phyloP scores from a whole-genome alignment of 108 stramenopile species.

The Cyclotella cryptica region DNA sequence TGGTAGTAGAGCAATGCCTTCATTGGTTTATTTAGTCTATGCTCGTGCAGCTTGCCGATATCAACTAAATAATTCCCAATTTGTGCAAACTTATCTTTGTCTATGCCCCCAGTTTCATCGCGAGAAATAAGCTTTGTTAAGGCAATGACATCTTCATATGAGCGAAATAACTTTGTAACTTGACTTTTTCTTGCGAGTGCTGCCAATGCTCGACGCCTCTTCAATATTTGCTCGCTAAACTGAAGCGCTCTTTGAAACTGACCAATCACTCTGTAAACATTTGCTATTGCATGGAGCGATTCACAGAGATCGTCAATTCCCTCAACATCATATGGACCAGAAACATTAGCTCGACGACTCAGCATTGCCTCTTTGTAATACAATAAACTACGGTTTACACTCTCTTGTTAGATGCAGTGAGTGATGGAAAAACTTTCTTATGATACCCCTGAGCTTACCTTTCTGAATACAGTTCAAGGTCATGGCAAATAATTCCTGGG shows the following conservation, averaged over 20 bases:
- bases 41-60: conserved; percentile 53
- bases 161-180: conserved; percentile 29
- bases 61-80: conserved; percentile 44
- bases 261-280: conserved; percentile 46
- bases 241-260: conserved; percentile 43
- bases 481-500: conserved; percentile 42
- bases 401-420: neutral
- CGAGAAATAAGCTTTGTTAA: conserved; percentile 34
- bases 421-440: neutral
- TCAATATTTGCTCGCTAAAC: conserved; percentile 47
- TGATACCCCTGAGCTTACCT: conserved; percentile 9
- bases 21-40: conserved; percentile 32
- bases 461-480: conserved; percentile 37
- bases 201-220: conserved; percentile 26
- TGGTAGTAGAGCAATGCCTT: conserved; percentile 51
- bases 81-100: conserved; percentile 26
- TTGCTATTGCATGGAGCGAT: conserved; percentile 56
- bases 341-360: conserved; percentile 35
- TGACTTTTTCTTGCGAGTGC: conserved; percentile 17
- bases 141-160: conserved; percentile 58
- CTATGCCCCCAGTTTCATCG: conserved; percentile 16
- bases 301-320: conserved; percentile 54
- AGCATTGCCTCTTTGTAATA: conserved; percentile 48
- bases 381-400: conserved; percentile 23
- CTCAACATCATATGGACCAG: conserved; percentile 34